Percentiles rank a stretch among this genome's conserved stretches.
Evolutionary conservation across 805 yeast species (phyloP).

Genomic region (Blastobotrys terrestris): DNA sequence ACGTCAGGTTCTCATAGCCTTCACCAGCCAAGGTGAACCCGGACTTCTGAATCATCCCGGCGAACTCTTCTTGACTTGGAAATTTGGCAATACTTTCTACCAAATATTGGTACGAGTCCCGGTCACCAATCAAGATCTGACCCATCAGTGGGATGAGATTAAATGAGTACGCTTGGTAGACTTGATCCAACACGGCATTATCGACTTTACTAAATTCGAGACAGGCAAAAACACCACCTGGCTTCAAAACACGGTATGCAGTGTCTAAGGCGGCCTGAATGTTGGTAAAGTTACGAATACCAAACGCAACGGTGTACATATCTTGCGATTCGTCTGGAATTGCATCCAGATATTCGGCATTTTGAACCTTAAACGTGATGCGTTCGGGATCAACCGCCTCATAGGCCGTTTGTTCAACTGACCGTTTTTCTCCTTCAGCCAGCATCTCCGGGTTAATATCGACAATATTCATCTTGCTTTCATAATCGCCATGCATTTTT

Average conservation of each 20-base stretch:
- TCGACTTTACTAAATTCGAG: conserved; percentile 91
- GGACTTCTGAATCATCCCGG: conserved; percentile 86
- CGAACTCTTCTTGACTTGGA: conserved; percentile 88
- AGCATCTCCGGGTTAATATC: conserved; percentile 97
- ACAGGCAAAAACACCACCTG: conserved; percentile 97
- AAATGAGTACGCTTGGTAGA: conserved; percentile 85
- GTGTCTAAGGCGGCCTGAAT: conserved; percentile 89
- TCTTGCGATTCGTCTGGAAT: conserved; percentile 87
- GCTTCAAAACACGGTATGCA: conserved; percentile 93
- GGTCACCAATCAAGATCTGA: conserved; percentile 88
- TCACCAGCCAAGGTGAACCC: conserved; percentile 85
- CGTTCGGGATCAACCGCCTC: conserved; percentile 53
- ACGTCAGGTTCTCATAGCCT: conserved; percentile 93
- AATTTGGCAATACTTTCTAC: conserved; percentile 91
- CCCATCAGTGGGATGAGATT: conserved; percentile 90
- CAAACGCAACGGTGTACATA: conserved; percentile 93
- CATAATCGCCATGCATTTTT: conserved; percentile 62
- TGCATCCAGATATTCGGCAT: conserved; percentile 82
- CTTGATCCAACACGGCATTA: conserved; percentile 63
- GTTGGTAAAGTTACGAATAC: conserved; percentile 93
- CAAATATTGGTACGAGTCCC: conserved; percentile 92
- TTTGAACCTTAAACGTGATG: conserved; percentile 78
- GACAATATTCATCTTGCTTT: conserved; percentile 79
- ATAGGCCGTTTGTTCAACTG: conserved; percentile 47
- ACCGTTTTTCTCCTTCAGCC: conserved; percentile 81